Conservation (phyloP, 2,329 filamentous ascomycete genomes). For the Metarhizium anisopliae region DNA sequence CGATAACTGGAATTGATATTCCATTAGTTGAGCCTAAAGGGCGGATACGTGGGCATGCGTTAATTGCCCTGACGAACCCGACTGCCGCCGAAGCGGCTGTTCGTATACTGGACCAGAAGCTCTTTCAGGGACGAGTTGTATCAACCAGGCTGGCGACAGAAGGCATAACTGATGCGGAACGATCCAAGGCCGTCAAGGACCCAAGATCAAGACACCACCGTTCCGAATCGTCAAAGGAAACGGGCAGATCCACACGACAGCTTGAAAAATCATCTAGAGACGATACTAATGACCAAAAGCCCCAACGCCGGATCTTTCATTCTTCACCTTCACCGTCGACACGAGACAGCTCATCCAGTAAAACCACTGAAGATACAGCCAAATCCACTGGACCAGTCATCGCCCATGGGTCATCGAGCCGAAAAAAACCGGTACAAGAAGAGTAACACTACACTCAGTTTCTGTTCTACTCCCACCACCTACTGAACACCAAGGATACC, state of each 20-base stretch:
- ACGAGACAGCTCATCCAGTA: background rate
- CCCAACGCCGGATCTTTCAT: background rate
- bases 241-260: background rate
- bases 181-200: background rate
- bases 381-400: background rate
- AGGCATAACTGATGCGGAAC: background rate
- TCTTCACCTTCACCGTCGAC: background rate
- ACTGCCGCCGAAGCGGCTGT: constrained; percentile 14
- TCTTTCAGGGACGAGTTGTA: constrained; percentile 17
- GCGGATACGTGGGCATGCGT: constrained; percentile 17
- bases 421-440: background rate
- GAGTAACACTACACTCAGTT: background rate
- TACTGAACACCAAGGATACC: background rate
- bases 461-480: background rate
- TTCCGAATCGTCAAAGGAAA: background rate
- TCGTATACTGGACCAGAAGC: constrained; percentile 16
- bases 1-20: constrained; percentile 17
- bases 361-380: background rate
- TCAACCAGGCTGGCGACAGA: constrained; percentile 1
- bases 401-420: constrained; percentile 4
- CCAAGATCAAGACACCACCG: background rate
- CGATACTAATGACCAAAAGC: background rate
- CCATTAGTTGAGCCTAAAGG: constrained; percentile 13
- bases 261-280: background rate
- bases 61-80: constrained; percentile 15